Conservation (phyloP, 2,329 filamentous ascomycete genomes). For the Chaetomiaceae sp. region DNA sequence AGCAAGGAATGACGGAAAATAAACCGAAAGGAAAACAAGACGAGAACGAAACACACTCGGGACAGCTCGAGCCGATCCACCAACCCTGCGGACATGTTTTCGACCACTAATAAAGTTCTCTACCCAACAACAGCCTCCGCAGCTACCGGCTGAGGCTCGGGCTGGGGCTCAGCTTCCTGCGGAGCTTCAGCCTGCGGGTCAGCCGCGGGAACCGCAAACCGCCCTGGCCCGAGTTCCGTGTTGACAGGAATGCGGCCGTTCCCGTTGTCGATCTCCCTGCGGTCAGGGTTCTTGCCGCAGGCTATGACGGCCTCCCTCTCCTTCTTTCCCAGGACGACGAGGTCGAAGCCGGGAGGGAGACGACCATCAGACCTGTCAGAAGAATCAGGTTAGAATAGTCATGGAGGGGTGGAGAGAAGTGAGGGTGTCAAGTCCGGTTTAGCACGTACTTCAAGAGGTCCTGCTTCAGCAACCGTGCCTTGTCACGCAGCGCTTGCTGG, state of each 20-base stretch:
- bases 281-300: slow-evolving; percentile 43
- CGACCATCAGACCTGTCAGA: slow-evolving; percentile 32
- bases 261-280: slow-evolving; percentile 40
- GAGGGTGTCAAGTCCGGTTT: neutral
- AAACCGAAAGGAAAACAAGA: too few species aligned
- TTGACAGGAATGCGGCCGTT: slow-evolving; percentile 35
- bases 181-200: slow-evolving; percentile 3
- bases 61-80: too few species aligned
- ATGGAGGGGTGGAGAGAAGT: too few species aligned
- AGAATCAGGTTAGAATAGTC: slow-evolving; percentile 4
- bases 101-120: neutral
- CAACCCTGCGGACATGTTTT: neutral
- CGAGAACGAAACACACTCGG: neutral
- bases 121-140: neutral
- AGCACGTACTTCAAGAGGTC: slow-evolving; percentile 39
- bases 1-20: too few species aligned
- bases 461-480: slow-evolving; percentile 52
- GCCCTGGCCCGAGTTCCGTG: slow-evolving; percentile 23
- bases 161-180: neutral
- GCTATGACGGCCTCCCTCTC: slow-evolving; percentile 37
- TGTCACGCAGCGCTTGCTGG: slow-evolving; percentile 53
- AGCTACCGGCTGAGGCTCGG: neutral
- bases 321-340: slow-evolving; percentile 44
- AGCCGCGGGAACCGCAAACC: neutral
- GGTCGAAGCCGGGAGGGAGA: slow-evolving; percentile 45